phyloP scores from a whole-genome alignment of 177 flowering plant species.

The Telopea speciosissima region DNA sequence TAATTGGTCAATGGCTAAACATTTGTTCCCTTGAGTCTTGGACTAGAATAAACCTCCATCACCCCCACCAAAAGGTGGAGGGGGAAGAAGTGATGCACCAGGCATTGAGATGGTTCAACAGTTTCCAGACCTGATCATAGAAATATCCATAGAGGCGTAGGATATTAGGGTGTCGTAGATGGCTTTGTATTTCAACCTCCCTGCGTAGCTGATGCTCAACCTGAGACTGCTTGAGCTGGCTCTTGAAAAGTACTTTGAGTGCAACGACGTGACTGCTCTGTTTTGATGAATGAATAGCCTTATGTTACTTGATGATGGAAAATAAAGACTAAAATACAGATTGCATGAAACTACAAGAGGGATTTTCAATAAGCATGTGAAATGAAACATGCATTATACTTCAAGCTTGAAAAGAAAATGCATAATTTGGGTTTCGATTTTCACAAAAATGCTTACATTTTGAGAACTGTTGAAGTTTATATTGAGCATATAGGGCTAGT shows the following conservation, averaged over 20 bases:
- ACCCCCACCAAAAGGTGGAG: too few species aligned
- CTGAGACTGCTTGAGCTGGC: slow-evolving; percentile 90
- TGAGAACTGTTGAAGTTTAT: too few species aligned
- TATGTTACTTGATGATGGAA: neutral
- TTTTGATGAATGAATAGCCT: neutral
- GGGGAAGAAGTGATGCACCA: too few species aligned
- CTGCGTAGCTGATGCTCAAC: slow-evolving; percentile 96
- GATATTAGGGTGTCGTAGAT: slow-evolving; percentile 87
- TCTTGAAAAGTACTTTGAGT: slow-evolving; percentile 85
- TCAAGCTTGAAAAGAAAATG: slow-evolving; percentile 10
- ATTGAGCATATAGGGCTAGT: too few species aligned
- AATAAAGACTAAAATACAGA: neutral
- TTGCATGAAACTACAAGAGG: neutral
- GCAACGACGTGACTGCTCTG: slow-evolving; percentile 98
- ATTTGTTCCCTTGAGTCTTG: too few species aligned
- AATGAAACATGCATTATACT: slow-evolving; percentile 18
- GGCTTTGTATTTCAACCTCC: slow-evolving; percentile 95
- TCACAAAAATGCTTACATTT: neutral
- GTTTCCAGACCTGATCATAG: slow-evolving; percentile 69
- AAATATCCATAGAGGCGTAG: slow-evolving; percentile 91
- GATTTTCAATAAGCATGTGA: too few species aligned
- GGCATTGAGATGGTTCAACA: neutral
- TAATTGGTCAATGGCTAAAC: neutral
- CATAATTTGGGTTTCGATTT: neutral
- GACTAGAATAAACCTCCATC: too few species aligned